A percentile compares a stretch with the other conserved stretches of the same genome.
phyloP scores from a whole-genome alignment of 1,284 basidiomycete species.

The Hemileia vastatrix region DNA sequence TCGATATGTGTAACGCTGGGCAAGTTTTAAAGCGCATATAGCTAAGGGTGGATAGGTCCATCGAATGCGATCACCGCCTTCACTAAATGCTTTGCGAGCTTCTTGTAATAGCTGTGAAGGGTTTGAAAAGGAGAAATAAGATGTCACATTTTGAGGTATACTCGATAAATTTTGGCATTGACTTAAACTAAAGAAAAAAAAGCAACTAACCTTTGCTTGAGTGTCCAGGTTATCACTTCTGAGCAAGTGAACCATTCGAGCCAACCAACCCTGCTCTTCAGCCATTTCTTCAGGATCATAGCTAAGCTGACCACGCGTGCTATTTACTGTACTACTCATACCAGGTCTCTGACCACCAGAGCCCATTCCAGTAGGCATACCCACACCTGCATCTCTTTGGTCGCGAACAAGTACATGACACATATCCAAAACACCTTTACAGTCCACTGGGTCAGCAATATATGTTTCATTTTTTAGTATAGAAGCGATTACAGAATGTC shows the following conservation, averaged over 20 bases:
- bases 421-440: constrained; percentile 77
- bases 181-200: background rate
- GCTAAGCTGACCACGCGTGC: constrained; percentile 9
- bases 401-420: constrained; percentile 84
- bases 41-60: constrained; percentile 91
- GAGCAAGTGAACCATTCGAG: constrained; percentile 90
- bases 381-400: constrained; percentile 59
- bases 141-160: background rate
- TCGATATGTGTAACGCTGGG: constrained; percentile 70
- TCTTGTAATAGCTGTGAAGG: constrained; percentile 58
- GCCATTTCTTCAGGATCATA: constrained; percentile 76
- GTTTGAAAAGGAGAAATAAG: background rate
- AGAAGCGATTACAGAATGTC: constrained; percentile 79
- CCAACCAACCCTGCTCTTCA: constrained; percentile 94
- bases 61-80: constrained; percentile 83
- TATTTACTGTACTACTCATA: background rate
- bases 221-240: constrained; percentile 66
- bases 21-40: constrained; percentile 77
- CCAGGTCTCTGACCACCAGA: constrained; percentile 17
- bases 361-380: constrained; percentile 32
- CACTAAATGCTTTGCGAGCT: constrained; percentile 72
- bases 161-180: background rate
- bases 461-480: constrained; percentile 89
- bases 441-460: constrained; percentile 79
- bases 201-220: constrained; percentile 60